Evolutionary conservation across 352 stramenopile genomes (phyloP).

Genomic region (Phytophthora litchii): DNA sequence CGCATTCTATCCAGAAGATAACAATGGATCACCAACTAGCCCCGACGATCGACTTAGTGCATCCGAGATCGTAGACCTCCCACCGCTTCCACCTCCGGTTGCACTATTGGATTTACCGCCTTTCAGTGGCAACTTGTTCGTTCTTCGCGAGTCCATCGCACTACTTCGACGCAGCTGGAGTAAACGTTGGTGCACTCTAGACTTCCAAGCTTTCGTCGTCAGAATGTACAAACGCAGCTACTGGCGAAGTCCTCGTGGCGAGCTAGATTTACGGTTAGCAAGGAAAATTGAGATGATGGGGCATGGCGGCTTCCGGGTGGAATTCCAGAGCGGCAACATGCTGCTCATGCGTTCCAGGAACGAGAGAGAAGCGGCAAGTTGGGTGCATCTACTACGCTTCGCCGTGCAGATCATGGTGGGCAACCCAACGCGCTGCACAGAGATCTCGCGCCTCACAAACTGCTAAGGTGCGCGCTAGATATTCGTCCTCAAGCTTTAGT

Average conservation of each 20-base stretch:
- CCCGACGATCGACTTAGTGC: constrained; percentile 1
- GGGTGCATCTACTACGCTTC: constrained; percentile 70
- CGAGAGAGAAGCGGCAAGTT: constrained; percentile 55
- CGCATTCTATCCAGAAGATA: constrained; percentile 44
- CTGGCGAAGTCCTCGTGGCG: constrained; percentile 66
- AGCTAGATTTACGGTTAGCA: constrained; percentile 59
- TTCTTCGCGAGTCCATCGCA: constrained; percentile 74
- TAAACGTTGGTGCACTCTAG: constrained; percentile 80
- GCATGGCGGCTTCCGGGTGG: constrained; percentile 63
- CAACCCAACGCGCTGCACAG: constrained; percentile 17
- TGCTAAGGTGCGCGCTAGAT: constrained; percentile 10
- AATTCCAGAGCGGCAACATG: constrained; percentile 49
- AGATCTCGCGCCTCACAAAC: constrained; percentile 33
- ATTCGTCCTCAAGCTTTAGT: constrained; percentile 11
- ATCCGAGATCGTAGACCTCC: constrained; percentile 20
- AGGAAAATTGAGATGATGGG: constrained; percentile 69
- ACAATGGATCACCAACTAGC: constrained; percentile 4
- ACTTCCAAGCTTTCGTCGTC: constrained; percentile 61
- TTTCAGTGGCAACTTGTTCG: constrained; percentile 72
- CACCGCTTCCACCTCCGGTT: constrained; percentile 25
- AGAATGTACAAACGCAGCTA: constrained; percentile 84
- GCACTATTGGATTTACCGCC: constrained; percentile 53
- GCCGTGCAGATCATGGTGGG: constrained; percentile 37
- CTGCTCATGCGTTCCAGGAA: constrained; percentile 62
- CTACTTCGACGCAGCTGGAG: constrained; percentile 74